phyloP scores from a whole-genome alignment of 148 eudicot species.

The Vaccinium macrocarpon region DNA sequence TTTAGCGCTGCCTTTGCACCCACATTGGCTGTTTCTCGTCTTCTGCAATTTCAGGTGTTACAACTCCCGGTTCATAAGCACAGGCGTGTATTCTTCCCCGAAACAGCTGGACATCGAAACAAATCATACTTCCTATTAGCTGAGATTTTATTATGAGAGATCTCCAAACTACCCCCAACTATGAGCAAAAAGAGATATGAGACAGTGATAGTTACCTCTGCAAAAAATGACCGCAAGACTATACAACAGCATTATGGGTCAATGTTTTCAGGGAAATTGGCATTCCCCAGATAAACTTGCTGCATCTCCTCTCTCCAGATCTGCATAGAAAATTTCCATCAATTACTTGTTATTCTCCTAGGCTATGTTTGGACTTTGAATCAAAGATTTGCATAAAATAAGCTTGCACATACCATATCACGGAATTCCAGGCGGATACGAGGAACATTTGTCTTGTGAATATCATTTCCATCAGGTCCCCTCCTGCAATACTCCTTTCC shows the following conservation, averaged over 20 bases:
- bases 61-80: not conserved
- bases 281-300: constrained; percentile 79
- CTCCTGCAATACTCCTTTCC: constrained; percentile 81
- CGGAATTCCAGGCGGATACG: constrained; percentile 92
- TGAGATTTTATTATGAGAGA: not conserved
- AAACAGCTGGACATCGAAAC: not conserved
- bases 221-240: not conserved
- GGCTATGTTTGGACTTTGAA: not conserved
- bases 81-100: not conserved
- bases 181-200: not conserved
- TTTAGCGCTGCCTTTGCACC: not conserved
- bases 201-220: constrained; percentile 19
- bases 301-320: constrained; percentile 99
- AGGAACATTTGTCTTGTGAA: constrained; percentile 95
- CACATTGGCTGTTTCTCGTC: not conserved
- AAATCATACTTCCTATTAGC: not conserved
- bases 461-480: constrained; percentile 93
- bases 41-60: not conserved
- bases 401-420: constrained; percentile 63
- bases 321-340: constrained; percentile 34
- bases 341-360: not conserved
- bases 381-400: not conserved
- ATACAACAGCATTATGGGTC: constrained; percentile 38
- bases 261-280: constrained; percentile 53
- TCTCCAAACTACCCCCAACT: constrained; percentile 1